Evolutionary conservation across 352 stramenopile species (phyloP), one percentile per base, ranked within the genome.

Genomic region (Plasmopara halstedii): DNA sequence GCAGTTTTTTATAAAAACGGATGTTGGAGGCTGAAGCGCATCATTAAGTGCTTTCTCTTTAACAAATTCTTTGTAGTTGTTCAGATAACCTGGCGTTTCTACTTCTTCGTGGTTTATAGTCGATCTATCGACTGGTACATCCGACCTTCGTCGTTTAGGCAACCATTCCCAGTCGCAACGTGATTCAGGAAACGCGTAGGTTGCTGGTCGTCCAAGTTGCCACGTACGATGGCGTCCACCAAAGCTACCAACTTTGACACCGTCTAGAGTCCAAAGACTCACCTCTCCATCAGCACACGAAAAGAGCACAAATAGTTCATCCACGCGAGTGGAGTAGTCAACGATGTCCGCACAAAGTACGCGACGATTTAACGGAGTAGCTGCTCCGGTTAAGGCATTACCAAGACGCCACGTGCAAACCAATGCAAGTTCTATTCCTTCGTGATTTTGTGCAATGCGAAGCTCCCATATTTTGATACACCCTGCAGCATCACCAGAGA

Each of bases 401-500:
- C 54, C 40, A 32, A 62, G 62, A 29, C 57, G 65, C 74, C 77
- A 89, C 11, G 70, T 63, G 32, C 73, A 80, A 34, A 70, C 69
- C 33, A 78, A 59, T 6, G 76, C 68, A 18, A 89, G 55, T n/a
- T 70, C 34, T 4, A 85, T 50, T 8, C 77, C 73, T 39, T 84
- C 70, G 41, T 89, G 66, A 19, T 74, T 66, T 4, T 50, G 31
- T 1, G 72, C 46, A 23, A 89, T 67, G 5, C 57, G 53, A 19
- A 89, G 55, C 20, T 85, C 74, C 77, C 77, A 89, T 2, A 88
- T 39, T 36, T 84, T 83, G 31, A 89, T 56, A 23, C 62, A 62
- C 0, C 77, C 77, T 6, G 63, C 43, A 3, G 61, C 66, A 41
- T 89, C 77, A 3, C 77, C 74, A 14, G 72, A 76, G 11, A 82